Evolutionary conservation across 1,284 basidiomycete species (phyloP).

Genomic region (Butyriboletus appendiculatus): DNA sequence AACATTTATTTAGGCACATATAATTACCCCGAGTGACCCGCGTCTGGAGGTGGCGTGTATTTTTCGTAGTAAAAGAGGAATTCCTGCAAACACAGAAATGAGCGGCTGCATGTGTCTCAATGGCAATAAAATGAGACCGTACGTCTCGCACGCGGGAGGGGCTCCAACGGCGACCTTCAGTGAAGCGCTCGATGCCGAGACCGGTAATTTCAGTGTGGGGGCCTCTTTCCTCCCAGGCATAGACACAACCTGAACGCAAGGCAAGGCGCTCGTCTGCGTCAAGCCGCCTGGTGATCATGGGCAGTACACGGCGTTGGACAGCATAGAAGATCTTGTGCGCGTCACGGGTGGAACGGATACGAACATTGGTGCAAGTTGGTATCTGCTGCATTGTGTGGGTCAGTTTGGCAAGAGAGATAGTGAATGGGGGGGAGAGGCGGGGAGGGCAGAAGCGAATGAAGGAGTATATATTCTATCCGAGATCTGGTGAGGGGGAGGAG

Average conservation of each 20-base stretch:
- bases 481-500: constrained; percentile 31
- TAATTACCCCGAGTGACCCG: constrained; percentile 43
- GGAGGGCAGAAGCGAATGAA: constrained; percentile 8
- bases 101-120: neutral
- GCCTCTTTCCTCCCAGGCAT: constrained; percentile 83
- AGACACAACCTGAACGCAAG: constrained; percentile 69
- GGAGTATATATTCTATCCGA: constrained; percentile 35
- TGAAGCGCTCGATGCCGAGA: constrained; percentile 76
- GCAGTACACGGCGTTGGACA: constrained; percentile 60
- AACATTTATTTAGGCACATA: neutral
- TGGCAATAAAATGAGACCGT: constrained; percentile 30
- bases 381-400: constrained; percentile 53
- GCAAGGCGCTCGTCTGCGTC: constrained; percentile 73
- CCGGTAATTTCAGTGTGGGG: constrained; percentile 76
- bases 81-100: constrained; percentile 47
- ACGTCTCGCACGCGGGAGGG: constrained; percentile 78
- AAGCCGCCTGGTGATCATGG: constrained; percentile 75
- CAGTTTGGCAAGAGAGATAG: neutral
- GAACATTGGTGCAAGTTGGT: constrained; percentile 68
- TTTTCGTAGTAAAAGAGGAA: constrained; percentile 83
- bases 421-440: constrained; percentile 4
- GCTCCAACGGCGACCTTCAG: constrained; percentile 77
- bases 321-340: constrained; percentile 81
- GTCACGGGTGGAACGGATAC: constrained; percentile 74
- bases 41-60: constrained; percentile 49